Evolutionary conservation across 116 monocot species (phyloP).

Genomic region (Posidonia oceanica): DNA sequence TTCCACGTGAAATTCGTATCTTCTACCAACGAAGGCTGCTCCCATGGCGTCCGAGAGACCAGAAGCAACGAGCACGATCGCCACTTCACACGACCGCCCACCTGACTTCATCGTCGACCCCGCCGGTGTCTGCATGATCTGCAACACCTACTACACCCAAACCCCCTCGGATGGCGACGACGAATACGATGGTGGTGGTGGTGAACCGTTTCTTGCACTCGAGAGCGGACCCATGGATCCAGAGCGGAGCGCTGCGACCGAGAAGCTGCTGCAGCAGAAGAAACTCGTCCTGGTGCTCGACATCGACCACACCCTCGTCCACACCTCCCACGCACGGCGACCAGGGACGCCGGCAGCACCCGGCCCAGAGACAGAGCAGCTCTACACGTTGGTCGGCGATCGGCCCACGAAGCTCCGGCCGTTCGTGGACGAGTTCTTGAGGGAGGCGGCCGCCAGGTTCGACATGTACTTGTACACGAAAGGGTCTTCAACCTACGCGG

Average conservation of each 20-base stretch:
- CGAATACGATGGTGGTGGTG: too few relatives aligned
- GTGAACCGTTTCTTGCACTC: background rate
- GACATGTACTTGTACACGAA: slow-evolving; percentile 2
- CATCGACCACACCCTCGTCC: too few relatives aligned
- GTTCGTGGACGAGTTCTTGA: background rate
- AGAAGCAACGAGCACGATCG: too few relatives aligned
- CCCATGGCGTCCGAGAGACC: too few relatives aligned
- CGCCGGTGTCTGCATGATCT: too few relatives aligned
- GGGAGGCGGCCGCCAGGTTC: background rate
- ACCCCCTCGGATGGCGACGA: too few relatives aligned
- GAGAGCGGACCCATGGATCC: background rate
- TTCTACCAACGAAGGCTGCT: too few relatives aligned
- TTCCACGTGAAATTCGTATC: too few relatives aligned
- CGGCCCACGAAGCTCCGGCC: slow-evolving; percentile 3
- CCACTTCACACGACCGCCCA: too few relatives aligned
- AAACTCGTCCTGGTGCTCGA: background rate
- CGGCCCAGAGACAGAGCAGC: background rate
- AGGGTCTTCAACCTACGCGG: background rate
- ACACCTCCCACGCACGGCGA: background rate
- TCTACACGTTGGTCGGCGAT: background rate
- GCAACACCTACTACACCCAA: too few relatives aligned
- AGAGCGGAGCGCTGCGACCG: background rate
- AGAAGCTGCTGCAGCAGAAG: background rate
- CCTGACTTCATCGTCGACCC: too few relatives aligned
- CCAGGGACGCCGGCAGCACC: too few relatives aligned